Conservation (phyloP, 345 rosid genomes). For the Aquilaria sinensis region DNA sequence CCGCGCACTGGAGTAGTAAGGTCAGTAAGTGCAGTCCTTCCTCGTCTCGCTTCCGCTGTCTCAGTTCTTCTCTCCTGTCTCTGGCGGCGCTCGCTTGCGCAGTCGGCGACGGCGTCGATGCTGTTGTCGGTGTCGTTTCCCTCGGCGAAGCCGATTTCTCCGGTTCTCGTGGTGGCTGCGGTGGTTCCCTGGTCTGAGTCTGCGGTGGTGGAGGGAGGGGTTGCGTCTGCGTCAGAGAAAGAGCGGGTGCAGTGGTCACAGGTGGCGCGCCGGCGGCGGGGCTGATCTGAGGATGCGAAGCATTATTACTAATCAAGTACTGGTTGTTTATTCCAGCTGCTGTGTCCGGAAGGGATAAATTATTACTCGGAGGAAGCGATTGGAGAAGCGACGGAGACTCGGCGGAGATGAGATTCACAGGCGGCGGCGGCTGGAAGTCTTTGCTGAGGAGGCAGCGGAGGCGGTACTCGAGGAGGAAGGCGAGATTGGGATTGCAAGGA, state of each 20-base stretch:
- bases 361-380: conserved; percentile 4
- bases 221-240: conserved; percentile 26
- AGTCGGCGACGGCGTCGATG: conserved; percentile 18
- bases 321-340: conserved; percentile 9
- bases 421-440: conserved; percentile 18
- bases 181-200: not conserved
- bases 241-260: conserved; percentile 21
- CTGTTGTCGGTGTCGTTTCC: conserved; percentile 27
- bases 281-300: no score
- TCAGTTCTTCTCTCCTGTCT: conserved; percentile 66
- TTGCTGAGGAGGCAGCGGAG: conserved; percentile 59
- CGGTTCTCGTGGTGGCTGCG: conserved; percentile 14
- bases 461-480: conserved; percentile 72
- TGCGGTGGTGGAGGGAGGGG: conserved; percentile 11
- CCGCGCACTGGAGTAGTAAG: conserved; percentile 90
- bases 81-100: conserved; percentile 24
- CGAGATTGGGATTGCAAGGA: conserved; percentile 93
- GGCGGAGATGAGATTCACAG: not conserved
- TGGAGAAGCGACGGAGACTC: conserved; percentile 1
- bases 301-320: not conserved
- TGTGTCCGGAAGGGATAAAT: conserved; percentile 20
- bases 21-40: conserved; percentile 93
- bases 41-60: conserved; percentile 78
- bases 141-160: conserved; percentile 45
- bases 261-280: conserved; percentile 13